phyloP scores from a whole-genome alignment of 2,329 filamentous ascomycete genomes.

The Penicillium sclerotiorum region DNA sequence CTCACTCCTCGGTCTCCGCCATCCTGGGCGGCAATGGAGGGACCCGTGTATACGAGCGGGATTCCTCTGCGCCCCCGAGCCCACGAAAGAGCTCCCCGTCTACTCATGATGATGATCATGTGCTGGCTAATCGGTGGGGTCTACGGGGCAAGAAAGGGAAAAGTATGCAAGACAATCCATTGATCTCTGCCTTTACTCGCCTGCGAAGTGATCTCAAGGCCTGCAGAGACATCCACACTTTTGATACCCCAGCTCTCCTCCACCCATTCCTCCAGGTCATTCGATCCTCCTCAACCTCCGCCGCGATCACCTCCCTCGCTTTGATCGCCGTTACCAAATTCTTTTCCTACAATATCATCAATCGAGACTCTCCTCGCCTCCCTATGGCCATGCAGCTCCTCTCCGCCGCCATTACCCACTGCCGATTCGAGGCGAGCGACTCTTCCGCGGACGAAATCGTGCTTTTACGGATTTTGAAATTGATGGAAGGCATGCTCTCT shows the following conservation, averaged over 20 bases:
- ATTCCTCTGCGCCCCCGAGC: slow-evolving; percentile 43
- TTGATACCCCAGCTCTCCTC: slow-evolving; percentile 86
- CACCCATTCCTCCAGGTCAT: slow-evolving; percentile 97
- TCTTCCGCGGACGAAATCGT: slow-evolving; percentile 95
- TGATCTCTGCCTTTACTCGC: slow-evolving; percentile 92
- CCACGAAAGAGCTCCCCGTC: slow-evolving; percentile 30
- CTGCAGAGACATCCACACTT: slow-evolving; percentile 84
- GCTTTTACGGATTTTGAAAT: slow-evolving; percentile 85
- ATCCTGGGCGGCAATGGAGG: slow-evolving; percentile 75
- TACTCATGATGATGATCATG: slow-evolving; percentile 44
- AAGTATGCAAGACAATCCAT: slow-evolving; percentile 94
- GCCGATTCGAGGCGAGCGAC: slow-evolving; percentile 95
- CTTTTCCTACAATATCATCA: slow-evolving; percentile 90
- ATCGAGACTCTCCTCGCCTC: slow-evolving; percentile 80
- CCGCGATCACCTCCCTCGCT: slow-evolving; percentile 92
- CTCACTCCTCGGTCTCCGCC: slow-evolving; percentile 92
- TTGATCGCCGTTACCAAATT: slow-evolving; percentile 95
- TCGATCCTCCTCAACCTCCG: slow-evolving; percentile 91
- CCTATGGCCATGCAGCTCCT: slow-evolving; percentile 91
- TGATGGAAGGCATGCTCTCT: slow-evolving; percentile 98
- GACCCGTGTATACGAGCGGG: slow-evolving; percentile 50
- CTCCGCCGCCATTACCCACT: slow-evolving; percentile 94
- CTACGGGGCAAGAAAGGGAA: slow-evolving; percentile 92
- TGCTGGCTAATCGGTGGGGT: slow-evolving; percentile 83
- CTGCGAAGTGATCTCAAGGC: slow-evolving; percentile 83